Conservation (phyloP, 345 rosid genomes). For the Dimocarpus longan region DNA sequence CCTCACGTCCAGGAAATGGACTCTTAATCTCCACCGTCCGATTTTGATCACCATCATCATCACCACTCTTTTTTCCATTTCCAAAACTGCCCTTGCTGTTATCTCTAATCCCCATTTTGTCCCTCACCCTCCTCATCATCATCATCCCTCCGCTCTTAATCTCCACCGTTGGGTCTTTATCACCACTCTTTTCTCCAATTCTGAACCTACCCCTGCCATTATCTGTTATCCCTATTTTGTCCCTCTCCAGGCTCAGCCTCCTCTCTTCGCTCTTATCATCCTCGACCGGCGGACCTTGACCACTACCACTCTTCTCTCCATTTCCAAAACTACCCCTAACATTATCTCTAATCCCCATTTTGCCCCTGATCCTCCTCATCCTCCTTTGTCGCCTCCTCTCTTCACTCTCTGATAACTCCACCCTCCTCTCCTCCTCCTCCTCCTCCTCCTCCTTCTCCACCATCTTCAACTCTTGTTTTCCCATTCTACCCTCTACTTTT, state of each 20-base stretch:
- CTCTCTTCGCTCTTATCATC: too few species aligned
- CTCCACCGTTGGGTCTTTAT: conserved; percentile 14
- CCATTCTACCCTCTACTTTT: conserved; percentile 4
- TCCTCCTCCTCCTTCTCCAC: conserved; percentile 20
- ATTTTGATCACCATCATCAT: conserved; percentile 16
- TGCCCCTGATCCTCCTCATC: conserved; percentile 22
- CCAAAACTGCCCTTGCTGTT: conserved; percentile 34
- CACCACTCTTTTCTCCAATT: conserved; percentile 24
- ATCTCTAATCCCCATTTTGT: conserved; percentile 25
- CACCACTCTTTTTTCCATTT: conserved; percentile 10
- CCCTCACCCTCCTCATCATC: conserved; percentile 22
- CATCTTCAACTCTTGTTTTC: conserved; percentile 1
- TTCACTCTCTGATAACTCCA: conserved; percentile 22
- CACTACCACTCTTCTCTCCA: conserved; percentile 15
- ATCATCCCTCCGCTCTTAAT: conserved; percentile 35
- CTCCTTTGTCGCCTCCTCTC: conserved; percentile 37
- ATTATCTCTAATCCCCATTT: conserved; percentile 23
- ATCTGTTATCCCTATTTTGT: conserved; percentile 25
- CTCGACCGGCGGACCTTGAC: too few species aligned
- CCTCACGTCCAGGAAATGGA: conserved; percentile 76
- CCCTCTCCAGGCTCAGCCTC: conserved; percentile 15
- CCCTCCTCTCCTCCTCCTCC: conserved; percentile 25
- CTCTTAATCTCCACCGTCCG: conserved; percentile 31
- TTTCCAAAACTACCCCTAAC: conserved; percentile 37
- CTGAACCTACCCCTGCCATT: conserved; percentile 35